Conservation (phyloP, 305 asterid species). For the Fraxinus latifolia region DNA sequence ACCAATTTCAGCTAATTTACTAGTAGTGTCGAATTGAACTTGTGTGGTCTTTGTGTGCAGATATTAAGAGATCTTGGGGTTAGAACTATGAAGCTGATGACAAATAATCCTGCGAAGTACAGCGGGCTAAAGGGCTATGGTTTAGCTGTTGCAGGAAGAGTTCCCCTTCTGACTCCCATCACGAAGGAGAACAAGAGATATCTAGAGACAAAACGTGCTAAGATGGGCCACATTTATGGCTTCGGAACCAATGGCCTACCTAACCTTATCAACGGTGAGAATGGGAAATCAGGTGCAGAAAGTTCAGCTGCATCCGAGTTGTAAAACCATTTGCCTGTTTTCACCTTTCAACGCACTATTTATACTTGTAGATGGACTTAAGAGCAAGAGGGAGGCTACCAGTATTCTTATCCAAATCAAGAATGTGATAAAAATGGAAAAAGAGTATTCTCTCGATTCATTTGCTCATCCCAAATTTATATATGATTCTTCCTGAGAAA, state of each 20-base stretch:
- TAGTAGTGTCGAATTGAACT: neutral
- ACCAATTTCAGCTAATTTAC: neutral
- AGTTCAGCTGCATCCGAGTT: conserved; percentile 20
- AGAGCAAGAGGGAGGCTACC: neutral
- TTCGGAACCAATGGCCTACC: conserved; percentile 42
- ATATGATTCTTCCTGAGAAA: neutral
- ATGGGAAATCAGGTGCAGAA: conserved; percentile 27
- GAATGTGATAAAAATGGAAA: conserved; percentile 1
- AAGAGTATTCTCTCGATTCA: neutral
- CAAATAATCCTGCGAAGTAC: conserved; percentile 94
- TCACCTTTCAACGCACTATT: neutral
- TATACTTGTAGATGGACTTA: neutral
- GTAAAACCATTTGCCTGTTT: neutral
- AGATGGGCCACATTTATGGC: conserved; percentile 83
- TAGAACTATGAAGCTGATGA: conserved; percentile 89
- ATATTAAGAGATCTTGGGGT: conserved; percentile 87
- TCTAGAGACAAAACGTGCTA: conserved; percentile 76
- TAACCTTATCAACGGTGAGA: conserved; percentile 33
- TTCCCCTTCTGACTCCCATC: conserved; percentile 65
- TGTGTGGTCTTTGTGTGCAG: conserved; percentile 40
- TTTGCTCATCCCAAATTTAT: neutral
- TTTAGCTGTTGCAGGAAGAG: conserved; percentile 72
- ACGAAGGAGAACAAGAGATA: conserved; percentile 73
- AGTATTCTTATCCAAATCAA: neutral
- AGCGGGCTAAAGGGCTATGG: conserved; percentile 91